phyloP scores from a whole-genome alignment of 2,329 filamentous ascomycete genomes.

The Penicillium sp. region DNA sequence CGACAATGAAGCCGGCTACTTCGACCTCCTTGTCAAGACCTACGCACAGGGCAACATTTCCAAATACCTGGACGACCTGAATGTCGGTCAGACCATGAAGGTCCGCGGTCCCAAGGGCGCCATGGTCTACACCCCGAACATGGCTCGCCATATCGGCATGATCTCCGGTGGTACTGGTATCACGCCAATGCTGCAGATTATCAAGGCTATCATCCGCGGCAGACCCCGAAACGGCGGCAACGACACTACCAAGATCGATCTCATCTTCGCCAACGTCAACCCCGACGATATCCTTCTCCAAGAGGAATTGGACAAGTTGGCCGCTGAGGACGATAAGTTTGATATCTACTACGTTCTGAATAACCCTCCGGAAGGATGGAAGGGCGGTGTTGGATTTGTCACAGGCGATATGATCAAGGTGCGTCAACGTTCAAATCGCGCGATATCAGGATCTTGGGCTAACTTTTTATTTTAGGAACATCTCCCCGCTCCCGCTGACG shows the following conservation, averaged over 20 bases:
- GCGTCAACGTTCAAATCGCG: conserved; percentile 24
- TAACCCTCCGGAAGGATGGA: conserved; percentile 89
- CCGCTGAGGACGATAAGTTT: conserved; percentile 73
- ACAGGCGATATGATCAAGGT: conserved; percentile 94
- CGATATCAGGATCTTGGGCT: conserved; percentile 15
- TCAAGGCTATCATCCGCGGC: conserved; percentile 83
- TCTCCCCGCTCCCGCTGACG: conserved; percentile 74
- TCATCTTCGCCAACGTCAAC: conserved; percentile 97
- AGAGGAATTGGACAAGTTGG: conserved; percentile 81
- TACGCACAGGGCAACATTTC: conserved; percentile 98
- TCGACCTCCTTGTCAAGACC: conserved; percentile 96
- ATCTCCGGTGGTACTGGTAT: conserved; percentile 96
- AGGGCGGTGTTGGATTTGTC: conserved; percentile 89
- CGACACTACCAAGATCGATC: conserved; percentile 82
- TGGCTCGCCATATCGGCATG: conserved; percentile 96
- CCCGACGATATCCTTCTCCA: conserved; percentile 86
- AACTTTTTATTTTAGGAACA: conserved; percentile 32
- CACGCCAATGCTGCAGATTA: conserved; percentile 95
- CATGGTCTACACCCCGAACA: conserved; percentile 95
- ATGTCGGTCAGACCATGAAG: conserved; percentile 81
- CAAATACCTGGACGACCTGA: conserved; percentile 79
- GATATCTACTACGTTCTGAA: conserved; percentile 93
- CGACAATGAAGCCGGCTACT: conserved; percentile 83
- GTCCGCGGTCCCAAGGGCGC: conserved; percentile 94
- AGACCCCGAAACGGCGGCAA: conserved; percentile 61